A percentile compares a stretch with the other conserved stretches of the same genome.
Evolutionary conservation across 805 yeast genomes (phyloP).

Genomic region (Yamadazyma nakazawae): DNA sequence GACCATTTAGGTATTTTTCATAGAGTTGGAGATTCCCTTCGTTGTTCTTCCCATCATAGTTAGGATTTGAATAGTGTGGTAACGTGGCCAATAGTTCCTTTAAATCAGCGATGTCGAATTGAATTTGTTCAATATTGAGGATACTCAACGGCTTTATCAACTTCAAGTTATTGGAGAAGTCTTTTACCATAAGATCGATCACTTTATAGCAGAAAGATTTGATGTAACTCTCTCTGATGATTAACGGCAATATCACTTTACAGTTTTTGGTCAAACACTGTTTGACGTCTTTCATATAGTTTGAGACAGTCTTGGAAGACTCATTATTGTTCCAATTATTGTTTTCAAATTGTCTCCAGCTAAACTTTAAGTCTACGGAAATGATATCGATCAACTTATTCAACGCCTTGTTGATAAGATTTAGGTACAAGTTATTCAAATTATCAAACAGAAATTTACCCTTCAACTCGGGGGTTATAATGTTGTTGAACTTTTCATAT

Average conservation of each 20-base stretch:
- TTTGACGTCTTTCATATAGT: conserved; percentile 61
- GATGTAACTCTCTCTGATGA: conserved; percentile 67
- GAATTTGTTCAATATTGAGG: conserved; percentile 74
- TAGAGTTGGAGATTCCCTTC: conserved; percentile 27
- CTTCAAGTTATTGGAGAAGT: conserved; percentile 56
- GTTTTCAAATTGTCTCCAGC: conserved; percentile 84
- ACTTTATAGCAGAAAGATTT: conserved; percentile 74
- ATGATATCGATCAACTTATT: conserved; percentile 55
- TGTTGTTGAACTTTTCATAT: conserved; percentile 53
- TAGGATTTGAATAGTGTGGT: conserved; percentile 41
- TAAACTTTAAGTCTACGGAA: conserved; percentile 56
- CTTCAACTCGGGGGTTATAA: conserved; percentile 32
- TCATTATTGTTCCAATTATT: conserved; percentile 65
- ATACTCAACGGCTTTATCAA: conserved; percentile 66
- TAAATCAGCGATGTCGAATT: conserved; percentile 66
- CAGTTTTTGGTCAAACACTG: conserved; percentile 45
- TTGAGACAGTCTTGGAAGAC: conserved; percentile 68
- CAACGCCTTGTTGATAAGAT: conserved; percentile 56
- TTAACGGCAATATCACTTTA: conserved; percentile 48
- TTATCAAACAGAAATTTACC: conserved; percentile 50
- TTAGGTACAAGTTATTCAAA: conserved; percentile 55
- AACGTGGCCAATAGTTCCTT: conserved; percentile 50
- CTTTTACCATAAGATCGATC: conserved; percentile 58
- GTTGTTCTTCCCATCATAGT: conserved; percentile 16
- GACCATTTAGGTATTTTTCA: conserved; percentile 41